These are phyloP conservation scores for Schizophyllum commune DNA, from an alignment of 1,284 basidiomycete species.

Conservation along the genomic window DNA sequence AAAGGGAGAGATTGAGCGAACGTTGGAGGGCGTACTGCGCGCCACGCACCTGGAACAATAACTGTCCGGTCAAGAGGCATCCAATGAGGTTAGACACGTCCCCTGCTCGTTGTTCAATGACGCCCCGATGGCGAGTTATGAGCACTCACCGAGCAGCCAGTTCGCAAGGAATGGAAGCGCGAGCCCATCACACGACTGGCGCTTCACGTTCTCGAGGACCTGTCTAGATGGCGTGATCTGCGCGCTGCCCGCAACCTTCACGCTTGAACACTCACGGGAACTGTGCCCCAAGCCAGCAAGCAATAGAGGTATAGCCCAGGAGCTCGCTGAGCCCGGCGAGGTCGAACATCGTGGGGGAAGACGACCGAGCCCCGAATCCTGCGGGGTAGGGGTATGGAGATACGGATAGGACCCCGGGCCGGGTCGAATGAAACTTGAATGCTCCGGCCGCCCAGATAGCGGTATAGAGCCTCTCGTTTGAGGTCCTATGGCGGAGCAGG, in stretches of 20 bases:
- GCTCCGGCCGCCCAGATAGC: neutral
- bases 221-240: slow-evolving; percentile 36
- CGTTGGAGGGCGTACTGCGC: slow-evolving; percentile 4
- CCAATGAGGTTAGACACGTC: slow-evolving; percentile 87
- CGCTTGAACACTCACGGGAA: slow-evolving; percentile 65
- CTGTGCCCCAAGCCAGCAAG: slow-evolving; percentile 88
- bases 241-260: slow-evolving; percentile 3
- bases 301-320: slow-evolving; percentile 72
- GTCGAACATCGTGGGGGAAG: neutral
- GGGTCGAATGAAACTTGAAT: neutral
- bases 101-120: slow-evolving; percentile 36
- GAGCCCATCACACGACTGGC: slow-evolving; percentile 77
- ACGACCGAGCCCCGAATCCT: neutral
- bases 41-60: slow-evolving; percentile 81
- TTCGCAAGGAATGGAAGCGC: slow-evolving; percentile 86
- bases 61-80: slow-evolving; percentile 83
- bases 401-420: neutral
- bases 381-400: neutral
- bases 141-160: slow-evolving; percentile 76
- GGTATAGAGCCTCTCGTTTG: no score
- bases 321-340: slow-evolving; percentile 33
- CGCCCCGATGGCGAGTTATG: slow-evolving; percentile 1
- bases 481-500: no score
- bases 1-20: slow-evolving; percentile 7
- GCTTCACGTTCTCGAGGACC: slow-evolving; percentile 71